These are phyloP conservation scores for Colletotrichum eremochloae DNA, from an alignment of 2,329 filamentous ascomycete species.

Conservation along the genomic window DNA sequence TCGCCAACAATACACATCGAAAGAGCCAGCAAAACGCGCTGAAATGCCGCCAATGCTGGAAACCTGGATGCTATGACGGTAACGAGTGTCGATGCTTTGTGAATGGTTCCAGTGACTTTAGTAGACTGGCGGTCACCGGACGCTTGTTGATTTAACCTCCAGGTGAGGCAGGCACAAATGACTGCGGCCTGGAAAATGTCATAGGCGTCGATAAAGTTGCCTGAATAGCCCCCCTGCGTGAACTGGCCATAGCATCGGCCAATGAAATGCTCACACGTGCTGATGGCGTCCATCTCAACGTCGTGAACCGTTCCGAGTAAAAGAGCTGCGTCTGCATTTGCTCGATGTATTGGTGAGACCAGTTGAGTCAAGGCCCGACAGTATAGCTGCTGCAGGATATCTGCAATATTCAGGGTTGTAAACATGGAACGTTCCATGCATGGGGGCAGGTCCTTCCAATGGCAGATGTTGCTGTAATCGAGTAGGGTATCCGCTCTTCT, in stretches of 20 bases:
- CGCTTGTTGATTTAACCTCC: neutral
- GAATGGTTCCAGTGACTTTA: constrained; percentile 10
- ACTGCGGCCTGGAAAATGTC: constrained; percentile 33
- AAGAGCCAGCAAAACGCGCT: constrained; percentile 27
- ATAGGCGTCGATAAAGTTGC: constrained; percentile 36
- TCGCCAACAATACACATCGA: constrained; percentile 18
- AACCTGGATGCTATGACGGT: constrained; percentile 22
- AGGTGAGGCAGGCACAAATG: constrained; percentile 13
- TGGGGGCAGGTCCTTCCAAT: constrained; percentile 36
- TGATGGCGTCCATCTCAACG: constrained; percentile 20
- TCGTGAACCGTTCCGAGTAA: constrained; percentile 18
- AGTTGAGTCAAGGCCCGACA: constrained; percentile 23
- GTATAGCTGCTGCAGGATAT: constrained; percentile 17
- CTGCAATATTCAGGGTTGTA: neutral
- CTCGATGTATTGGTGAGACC: neutral
- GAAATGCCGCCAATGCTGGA: constrained; percentile 27
- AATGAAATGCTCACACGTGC: constrained; percentile 24
- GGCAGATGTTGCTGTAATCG: constrained; percentile 24
- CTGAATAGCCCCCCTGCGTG: neutral
- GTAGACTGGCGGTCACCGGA: neutral
- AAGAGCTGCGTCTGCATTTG: neutral
- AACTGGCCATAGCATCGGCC: constrained; percentile 10
- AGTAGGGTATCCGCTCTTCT: constrained; percentile 1
- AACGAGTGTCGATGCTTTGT: constrained; percentile 30
- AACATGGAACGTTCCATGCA: neutral